Evolutionary conservation across 345 rosid genomes (phyloP), one percentile per base, ranked within the genome.

Genomic region (Sisymbrium irio): DNA sequence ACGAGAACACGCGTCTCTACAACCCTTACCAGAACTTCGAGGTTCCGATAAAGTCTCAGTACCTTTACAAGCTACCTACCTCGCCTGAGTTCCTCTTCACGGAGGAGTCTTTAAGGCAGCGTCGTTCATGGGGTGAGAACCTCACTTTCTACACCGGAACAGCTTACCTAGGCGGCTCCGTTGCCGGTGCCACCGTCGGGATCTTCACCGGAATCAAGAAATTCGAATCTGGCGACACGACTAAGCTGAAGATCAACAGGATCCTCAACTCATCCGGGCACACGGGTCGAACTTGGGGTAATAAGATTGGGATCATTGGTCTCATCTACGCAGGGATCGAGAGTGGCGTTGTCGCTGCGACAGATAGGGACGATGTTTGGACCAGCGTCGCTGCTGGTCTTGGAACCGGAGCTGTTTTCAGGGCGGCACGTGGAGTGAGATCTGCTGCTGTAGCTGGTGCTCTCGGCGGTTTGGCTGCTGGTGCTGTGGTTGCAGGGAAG

Each of bases 391-490:
- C 83, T 28, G 97, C 99, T 13, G 98, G 98, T 63, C 88, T 94
- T 1, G 89, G 88, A 5, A 94, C 97, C 0, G 98, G 97, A 5
- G 98, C 96, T 0, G 83, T 94, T 2, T 91, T 79, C 53, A 80
- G 95, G 70, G 98, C 98, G 11, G 97, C 98, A 3, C 81, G 96
- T 61, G 98, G 98, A 9, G 81, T 88, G 25, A 85, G 97, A 78
- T 91, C 97, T 7, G 98, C 98, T 2, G 98, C 98, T 3, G 96
- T 94, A 32, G 98, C 98, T 0, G 98, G 98, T 9, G 98, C 96
- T 6, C 82, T 94, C 14, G 97, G 98, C 22, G 98, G 97, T 0
- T 9, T 85, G 19, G 95, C 88, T 0, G 98, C 98, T 1, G 97
- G 95, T 0, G 83, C 87, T 0, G 92, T 77, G 30, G 97, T 89